Evolutionary conservation across 1,284 basidiomycete genomes (phyloP).

Genomic region (Cryptococcus floricola): DNA sequence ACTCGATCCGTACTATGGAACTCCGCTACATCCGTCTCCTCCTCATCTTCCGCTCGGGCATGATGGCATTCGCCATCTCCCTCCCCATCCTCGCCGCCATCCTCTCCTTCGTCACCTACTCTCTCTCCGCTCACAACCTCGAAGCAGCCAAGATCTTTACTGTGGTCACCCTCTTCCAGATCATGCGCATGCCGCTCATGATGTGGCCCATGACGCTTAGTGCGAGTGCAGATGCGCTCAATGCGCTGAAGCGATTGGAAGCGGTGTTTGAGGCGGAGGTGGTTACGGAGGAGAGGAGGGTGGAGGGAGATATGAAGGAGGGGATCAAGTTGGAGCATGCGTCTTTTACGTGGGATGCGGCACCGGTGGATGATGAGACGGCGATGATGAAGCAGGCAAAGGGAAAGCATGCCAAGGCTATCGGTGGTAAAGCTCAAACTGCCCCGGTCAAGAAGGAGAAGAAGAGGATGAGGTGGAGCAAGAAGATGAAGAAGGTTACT

Average conservation of each 20-base stretch:
- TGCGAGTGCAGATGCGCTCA: slow-evolving; percentile 71
- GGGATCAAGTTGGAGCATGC: slow-evolving; percentile 66
- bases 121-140: slow-evolving; percentile 63
- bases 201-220: slow-evolving; percentile 67
- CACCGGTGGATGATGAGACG: slow-evolving; percentile 56
- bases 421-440: slow-evolving; percentile 8
- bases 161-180: slow-evolving; percentile 72
- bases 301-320: slow-evolving; percentile 52
- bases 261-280: slow-evolving; percentile 75
- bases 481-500: slow-evolving; percentile 28
- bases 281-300: slow-evolving; percentile 56
- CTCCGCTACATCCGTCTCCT: slow-evolving; percentile 73
- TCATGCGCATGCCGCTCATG: slow-evolving; percentile 49
- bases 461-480: slow-evolving; percentile 17
- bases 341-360: slow-evolving; percentile 77
- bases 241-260: slow-evolving; percentile 65
- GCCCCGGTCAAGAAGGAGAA: slow-evolving; percentile 15
- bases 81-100: slow-evolving; percentile 78
- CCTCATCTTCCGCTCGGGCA: slow-evolving; percentile 54
- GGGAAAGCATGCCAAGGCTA: slow-evolving; percentile 22
- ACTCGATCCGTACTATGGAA: slow-evolving; percentile 68
- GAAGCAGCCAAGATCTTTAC: slow-evolving; percentile 65
- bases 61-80: slow-evolving; percentile 52
- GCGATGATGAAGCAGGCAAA: slow-evolving; percentile 38
- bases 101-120: slow-evolving; percentile 78